phyloP scores from a whole-genome alignment of 176 grass and related monocot species.

The Carex cristatella region DNA sequence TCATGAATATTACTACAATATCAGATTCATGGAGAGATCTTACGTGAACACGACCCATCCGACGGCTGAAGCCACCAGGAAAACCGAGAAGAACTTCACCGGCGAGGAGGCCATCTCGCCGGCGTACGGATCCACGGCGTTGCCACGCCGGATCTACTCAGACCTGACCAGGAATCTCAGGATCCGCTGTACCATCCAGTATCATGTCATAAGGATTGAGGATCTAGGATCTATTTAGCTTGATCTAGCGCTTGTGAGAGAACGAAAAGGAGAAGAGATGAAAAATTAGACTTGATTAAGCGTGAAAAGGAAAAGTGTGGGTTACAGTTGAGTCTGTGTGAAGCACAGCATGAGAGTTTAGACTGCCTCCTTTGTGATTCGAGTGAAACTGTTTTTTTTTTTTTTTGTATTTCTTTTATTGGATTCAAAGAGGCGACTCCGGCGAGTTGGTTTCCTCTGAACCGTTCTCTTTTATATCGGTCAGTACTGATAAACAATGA shows the following conservation, averaged over 20 bases:
- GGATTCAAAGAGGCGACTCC: background rate
- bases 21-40: slow-evolving; percentile 17
- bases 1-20: background rate
- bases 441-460: background rate
- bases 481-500: too few relatives aligned
- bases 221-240: background rate
- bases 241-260: background rate
- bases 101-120: slow-evolving; percentile 88
- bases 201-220: background rate
- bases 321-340: background rate
- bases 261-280: background rate
- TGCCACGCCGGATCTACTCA: slow-evolving; percentile 13
- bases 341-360: background rate
- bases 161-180: slow-evolving; percentile 7
- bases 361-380: background rate
- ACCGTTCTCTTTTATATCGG: too few relatives aligned
- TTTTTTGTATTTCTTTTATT: background rate
- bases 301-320: background rate
- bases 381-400: background rate
- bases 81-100: slow-evolving; percentile 93
- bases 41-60: slow-evolving; percentile 97
- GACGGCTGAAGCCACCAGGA: slow-evolving; percentile 66
- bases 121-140: slow-evolving; percentile 37
- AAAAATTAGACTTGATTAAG: background rate
- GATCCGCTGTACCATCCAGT: slow-evolving; percentile 22